Conservation (phyloP, 495 filamentous ascomycete genomes). For the Annulohypoxylon maeteangense region DNA sequence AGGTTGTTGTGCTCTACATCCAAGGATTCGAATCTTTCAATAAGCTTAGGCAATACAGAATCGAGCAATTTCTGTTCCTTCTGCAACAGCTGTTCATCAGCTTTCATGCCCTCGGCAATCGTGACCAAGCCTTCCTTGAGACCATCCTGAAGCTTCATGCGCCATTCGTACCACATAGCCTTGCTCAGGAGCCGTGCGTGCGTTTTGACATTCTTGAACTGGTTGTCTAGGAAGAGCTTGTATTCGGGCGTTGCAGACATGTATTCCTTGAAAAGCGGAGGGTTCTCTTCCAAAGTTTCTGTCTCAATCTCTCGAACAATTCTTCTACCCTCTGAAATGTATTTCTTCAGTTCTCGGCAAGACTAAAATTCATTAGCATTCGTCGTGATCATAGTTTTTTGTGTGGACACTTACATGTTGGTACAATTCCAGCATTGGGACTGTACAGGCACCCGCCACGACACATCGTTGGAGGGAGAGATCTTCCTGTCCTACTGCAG, state of each 20-base stretch:
- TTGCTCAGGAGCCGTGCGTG: slow-evolving; percentile 90
- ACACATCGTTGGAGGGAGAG: slow-evolving; percentile 77
- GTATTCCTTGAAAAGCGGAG: slow-evolving; percentile 91
- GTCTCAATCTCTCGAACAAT: slow-evolving; percentile 89
- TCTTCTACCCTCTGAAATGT: slow-evolving; percentile 88
- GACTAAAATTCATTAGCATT: slow-evolving; percentile 66
- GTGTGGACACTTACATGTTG: slow-evolving; percentile 75
- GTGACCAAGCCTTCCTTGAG: slow-evolving; percentile 80
- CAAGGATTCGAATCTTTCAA: slow-evolving; percentile 67
- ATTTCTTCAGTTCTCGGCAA: slow-evolving; percentile 92
- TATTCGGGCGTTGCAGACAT: slow-evolving; percentile 86
- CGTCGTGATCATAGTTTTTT: background rate
- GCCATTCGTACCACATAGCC: slow-evolving; percentile 98
- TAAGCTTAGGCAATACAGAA: slow-evolving; percentile 70
- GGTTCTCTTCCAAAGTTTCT: slow-evolving; percentile 87
- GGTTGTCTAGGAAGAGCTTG: slow-evolving; percentile 87
- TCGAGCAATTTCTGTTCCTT: slow-evolving; percentile 74
- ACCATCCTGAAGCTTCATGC: slow-evolving; percentile 87
- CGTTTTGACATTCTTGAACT: slow-evolving; percentile 96
- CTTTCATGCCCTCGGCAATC: slow-evolving; percentile 78
- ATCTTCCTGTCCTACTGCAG: slow-evolving; percentile 57
- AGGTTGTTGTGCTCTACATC: slow-evolving; percentile 70
- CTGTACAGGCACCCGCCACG: slow-evolving; percentile 88
- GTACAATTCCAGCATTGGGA: slow-evolving; percentile 92
- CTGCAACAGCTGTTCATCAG: slow-evolving; percentile 74